These are phyloP conservation scores for Calocera viscosa DNA, from an alignment of 768 basidiomycete species.

Conservation along the genomic window DNA sequence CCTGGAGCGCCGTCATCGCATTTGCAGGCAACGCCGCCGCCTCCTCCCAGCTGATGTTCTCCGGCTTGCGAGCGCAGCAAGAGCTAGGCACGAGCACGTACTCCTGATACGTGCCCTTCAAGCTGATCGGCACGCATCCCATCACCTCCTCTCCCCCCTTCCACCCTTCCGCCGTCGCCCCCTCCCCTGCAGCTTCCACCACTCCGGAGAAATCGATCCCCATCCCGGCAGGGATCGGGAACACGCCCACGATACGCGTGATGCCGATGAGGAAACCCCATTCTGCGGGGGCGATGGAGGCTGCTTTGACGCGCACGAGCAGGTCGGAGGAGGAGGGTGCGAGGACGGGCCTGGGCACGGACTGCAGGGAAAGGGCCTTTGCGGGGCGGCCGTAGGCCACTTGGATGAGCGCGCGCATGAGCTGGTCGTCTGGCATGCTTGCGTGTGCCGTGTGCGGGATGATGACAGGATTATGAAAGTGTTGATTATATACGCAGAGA, in stretches of 20 bases:
- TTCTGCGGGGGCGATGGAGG: background rate
- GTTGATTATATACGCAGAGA: too few species aligned
- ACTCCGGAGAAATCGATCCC: conserved; percentile 4
- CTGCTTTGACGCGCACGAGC: background rate
- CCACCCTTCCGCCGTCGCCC: background rate
- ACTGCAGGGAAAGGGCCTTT: background rate
- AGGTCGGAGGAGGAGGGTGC: background rate
- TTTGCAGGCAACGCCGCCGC: background rate
- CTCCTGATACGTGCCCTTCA: background rate
- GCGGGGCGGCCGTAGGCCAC: background rate
- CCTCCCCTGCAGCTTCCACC: conserved; percentile 12
- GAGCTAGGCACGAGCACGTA: background rate
- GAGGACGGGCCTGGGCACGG: background rate
- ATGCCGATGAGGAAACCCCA: conserved; percentile 10
- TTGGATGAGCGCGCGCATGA: background rate
- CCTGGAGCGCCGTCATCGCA: background rate
- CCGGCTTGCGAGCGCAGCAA: background rate
- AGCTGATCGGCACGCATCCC: conserved; percentile 17
- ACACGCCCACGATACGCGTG: conserved; percentile 10
- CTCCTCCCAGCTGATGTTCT: background rate
- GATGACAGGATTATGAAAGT: too few species aligned
- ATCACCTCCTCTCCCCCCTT: conserved; percentile 10
- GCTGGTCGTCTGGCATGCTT: too few species aligned
- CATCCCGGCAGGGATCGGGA: background rate
- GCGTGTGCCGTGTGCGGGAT: too few species aligned